These are phyloP conservation scores for Calycina marina DNA, from an alignment of 2,329 filamentous ascomycete genomes.

Conservation along the genomic window DNA sequence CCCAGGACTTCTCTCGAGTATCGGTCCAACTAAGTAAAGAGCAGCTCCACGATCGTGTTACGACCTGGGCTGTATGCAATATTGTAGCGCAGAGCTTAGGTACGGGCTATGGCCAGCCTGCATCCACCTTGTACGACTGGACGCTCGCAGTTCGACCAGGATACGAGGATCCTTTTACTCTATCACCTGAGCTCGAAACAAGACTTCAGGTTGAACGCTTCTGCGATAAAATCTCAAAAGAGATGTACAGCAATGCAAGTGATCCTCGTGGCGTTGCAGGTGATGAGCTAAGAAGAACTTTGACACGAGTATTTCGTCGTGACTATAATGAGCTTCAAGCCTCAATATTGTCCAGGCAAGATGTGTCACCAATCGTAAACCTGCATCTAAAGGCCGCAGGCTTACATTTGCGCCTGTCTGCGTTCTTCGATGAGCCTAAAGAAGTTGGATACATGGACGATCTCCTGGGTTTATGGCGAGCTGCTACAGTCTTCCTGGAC, in stretches of 20 bases:
- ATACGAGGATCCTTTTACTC: constrained; percentile 42
- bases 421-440: constrained; percentile 66
- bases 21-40: constrained; percentile 63
- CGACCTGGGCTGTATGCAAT: constrained; percentile 76
- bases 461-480: constrained; percentile 60
- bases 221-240: constrained; percentile 63
- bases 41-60: constrained; percentile 63
- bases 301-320: constrained; percentile 51
- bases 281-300: constrained; percentile 50
- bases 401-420: constrained; percentile 62
- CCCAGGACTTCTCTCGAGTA: constrained; percentile 68
- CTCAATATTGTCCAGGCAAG: constrained; percentile 38
- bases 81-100: constrained; percentile 69
- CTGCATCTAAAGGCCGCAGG: constrained; percentile 60
- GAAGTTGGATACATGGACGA: constrained; percentile 60
- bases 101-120: constrained; percentile 73
- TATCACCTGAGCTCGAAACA: constrained; percentile 49
- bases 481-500: constrained; percentile 55
- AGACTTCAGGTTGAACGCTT: constrained; percentile 60
- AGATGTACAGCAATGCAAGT: constrained; percentile 65
- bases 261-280: constrained; percentile 56
- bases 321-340: constrained; percentile 50
- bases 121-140: constrained; percentile 64
- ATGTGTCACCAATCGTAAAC: constrained; percentile 41
- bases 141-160: constrained; percentile 48